These are phyloP conservation scores for Hyaloperonospora brassicae DNA, from an alignment of 352 stramenopile genomes.

Conservation along the genomic window DNA sequence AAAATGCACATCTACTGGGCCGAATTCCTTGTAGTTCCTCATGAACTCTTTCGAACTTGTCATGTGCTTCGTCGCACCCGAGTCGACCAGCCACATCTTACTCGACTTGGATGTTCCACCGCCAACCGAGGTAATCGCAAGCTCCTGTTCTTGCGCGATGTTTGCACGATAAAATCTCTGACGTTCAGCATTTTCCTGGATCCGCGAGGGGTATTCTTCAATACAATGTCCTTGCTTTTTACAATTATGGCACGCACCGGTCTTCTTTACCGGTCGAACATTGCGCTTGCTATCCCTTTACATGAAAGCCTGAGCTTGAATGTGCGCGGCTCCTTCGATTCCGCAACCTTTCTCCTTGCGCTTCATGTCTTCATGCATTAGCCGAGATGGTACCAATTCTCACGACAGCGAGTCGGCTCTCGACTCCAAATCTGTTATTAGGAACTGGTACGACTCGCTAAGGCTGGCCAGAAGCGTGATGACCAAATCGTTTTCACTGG, in stretches of 20 bases:
- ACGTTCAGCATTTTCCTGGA: constrained; percentile 2
- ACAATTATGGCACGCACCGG: constrained; percentile 2
- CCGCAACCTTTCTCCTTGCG: background rate
- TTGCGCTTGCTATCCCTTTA: background rate
- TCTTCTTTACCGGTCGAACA: background rate
- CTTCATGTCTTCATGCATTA: background rate
- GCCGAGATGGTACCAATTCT: background rate
- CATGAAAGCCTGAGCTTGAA: too few relatives aligned
- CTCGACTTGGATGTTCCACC: background rate
- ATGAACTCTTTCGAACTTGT: too few relatives aligned
- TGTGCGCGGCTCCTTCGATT: background rate
- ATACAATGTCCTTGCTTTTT: constrained; percentile 10
- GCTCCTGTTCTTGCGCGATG: too few relatives aligned
- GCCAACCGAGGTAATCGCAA: background rate
- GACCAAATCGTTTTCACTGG: background rate
- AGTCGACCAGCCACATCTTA: background rate
- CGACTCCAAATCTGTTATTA: too few relatives aligned
- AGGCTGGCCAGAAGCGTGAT: background rate
- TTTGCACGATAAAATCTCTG: constrained; percentile 5
- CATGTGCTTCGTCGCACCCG: constrained; percentile 9
- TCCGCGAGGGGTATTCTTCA: constrained; percentile 1
- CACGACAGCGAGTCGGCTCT: background rate
- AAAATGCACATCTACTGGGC: background rate
- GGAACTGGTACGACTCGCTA: too few relatives aligned
- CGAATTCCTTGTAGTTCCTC: too few relatives aligned